Evolutionary conservation across 352 stramenopile species (phyloP).

Genomic region (Elongisporangium prolatum): DNA sequence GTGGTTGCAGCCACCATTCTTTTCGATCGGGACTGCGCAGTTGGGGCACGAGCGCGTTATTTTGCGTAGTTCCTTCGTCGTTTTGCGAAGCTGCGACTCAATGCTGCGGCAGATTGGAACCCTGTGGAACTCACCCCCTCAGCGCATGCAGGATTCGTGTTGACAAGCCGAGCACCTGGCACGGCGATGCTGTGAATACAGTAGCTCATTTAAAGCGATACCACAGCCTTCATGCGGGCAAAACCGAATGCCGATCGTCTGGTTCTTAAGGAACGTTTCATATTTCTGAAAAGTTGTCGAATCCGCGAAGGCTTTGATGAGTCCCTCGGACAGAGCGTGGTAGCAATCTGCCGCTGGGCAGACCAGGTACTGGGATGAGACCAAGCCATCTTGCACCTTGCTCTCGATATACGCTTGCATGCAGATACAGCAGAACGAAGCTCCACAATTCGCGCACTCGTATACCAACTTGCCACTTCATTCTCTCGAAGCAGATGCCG

Average conservation of each 20-base stretch:
- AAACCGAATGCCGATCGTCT: constrained; percentile 61
- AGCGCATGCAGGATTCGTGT: constrained; percentile 66
- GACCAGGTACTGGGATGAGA: constrained; percentile 68
- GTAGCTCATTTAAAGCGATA: constrained; percentile 46
- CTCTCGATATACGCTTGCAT: constrained; percentile 67
- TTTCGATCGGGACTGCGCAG: constrained; percentile 8
- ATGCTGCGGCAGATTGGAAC: constrained; percentile 47
- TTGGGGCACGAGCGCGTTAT: constrained; percentile 4
- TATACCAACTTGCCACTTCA: constrained; percentile 37
- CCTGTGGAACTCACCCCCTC: constrained; percentile 51
- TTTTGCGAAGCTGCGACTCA: constrained; percentile 58
- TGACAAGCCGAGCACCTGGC: constrained; percentile 41
- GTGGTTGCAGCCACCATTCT: constrained; percentile 14
- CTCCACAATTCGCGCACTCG: constrained; percentile 34
- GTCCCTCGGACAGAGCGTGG: constrained; percentile 35
- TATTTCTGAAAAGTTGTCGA: constrained; percentile 53
- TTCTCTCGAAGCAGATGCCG: constrained; percentile 70
- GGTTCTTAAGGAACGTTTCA: constrained; percentile 55
- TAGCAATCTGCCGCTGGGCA: constrained; percentile 57
- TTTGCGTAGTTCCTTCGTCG: constrained; percentile 42
- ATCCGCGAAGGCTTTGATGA: constrained; percentile 48
- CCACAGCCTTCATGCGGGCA: constrained; percentile 63
- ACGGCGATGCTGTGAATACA: constrained; percentile 32
- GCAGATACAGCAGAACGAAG: constrained; percentile 53
- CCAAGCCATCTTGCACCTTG: constrained; percentile 72